Evolutionary conservation across 768 basidiomycete species (phyloP), one percentile per base, ranked within the genome.

Genomic region (Panaeolus papilionaceus): DNA sequence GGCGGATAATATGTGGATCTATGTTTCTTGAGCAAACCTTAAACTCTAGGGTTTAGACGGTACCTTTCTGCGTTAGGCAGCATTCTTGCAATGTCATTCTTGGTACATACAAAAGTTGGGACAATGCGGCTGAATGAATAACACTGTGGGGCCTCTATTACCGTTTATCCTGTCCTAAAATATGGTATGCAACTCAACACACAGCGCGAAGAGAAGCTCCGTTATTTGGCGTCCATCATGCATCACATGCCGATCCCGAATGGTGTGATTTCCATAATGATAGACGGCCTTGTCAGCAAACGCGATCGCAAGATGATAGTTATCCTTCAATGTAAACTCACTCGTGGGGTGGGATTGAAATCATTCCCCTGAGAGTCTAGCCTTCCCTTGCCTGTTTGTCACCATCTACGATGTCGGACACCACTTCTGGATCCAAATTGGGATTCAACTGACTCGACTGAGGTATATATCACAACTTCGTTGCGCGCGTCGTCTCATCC

Each of bases 181-280:
- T 18, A 18, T n/a, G 28, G 28, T 16, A 47, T 58, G 54, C 12
- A 16, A 58, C 26, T 10, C 20, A 11, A 9, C 12, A 16, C 28
- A 58, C 54, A 37, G 33, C 14, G 33, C 10, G 54, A 58, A 28
- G 33, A 28, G 11, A 33, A 8, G 26, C 10, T 28, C 2, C 54
- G 12, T 37, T 58, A 58, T 28, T 28, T 11, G 54, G 54, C 26
- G 54, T 12, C 3, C 12, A 8, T 47, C 33, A 58, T 26, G 14
- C 26, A 58, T 58, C 54, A 58, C n/a, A 16, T 33, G 54, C 28
- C 54, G 54, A 58, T 58, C 54, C 54, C 47, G 16, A 37, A 58
- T 33, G 28, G 54, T 58, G 28, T 58, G 54, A 58, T 58, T 58
- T 58, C 54, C 54, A 28, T 16, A 33, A 37, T 58, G 54, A 58